Evolutionary conservation across 805 yeast species (phyloP), one percentile per base, ranked within the genome.

Genomic region (Ascoidea tarda): DNA sequence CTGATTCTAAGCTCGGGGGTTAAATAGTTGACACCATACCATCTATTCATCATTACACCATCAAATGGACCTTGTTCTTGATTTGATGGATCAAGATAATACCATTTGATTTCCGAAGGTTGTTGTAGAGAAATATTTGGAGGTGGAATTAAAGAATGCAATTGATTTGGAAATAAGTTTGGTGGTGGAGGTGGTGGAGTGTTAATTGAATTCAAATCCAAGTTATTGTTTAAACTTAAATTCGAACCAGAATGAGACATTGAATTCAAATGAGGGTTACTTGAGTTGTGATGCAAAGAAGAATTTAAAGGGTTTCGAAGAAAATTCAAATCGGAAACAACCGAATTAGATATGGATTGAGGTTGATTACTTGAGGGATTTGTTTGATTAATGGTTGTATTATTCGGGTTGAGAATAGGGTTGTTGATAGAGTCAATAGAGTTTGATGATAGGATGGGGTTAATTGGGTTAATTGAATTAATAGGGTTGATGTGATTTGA

Each of bases 1-100:
- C 84, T 74, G 53, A 88, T 68, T 46, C 68, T 67, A 56, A 87
- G 69, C 54, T 74, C 78, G 8, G 69, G 71, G 46, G 69, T 69
- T 58, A 87, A 70, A 66, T 82, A 85, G 2, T 80, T 78, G 47
- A 74, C 75, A 6, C 75, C 61, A 54, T 75, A 78, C 96, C 96
- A 87, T 51, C 71, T 78, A 57, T 85, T 90, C 96, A 87, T 87
- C 66, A 75, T 67, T 32, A 66, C 63, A 2, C 90, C 88, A 49
- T 72, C 71, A 66, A 87, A 87, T 3, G 96, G 96, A 28, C 96
- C 96, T 63, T 87, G 95, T 56, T 79, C 81, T 50, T 67, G 73
- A 5, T 85, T 87, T 46, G 73, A 64, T 0, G 87, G 80, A 63
- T 87, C 96, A 52, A 82, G 67, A 63, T 87, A 87, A 54, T 68